Base-by-base conservation (phyloP, 1,284 basidiomycete genomes). In the Boletellus sp. region DNA sequence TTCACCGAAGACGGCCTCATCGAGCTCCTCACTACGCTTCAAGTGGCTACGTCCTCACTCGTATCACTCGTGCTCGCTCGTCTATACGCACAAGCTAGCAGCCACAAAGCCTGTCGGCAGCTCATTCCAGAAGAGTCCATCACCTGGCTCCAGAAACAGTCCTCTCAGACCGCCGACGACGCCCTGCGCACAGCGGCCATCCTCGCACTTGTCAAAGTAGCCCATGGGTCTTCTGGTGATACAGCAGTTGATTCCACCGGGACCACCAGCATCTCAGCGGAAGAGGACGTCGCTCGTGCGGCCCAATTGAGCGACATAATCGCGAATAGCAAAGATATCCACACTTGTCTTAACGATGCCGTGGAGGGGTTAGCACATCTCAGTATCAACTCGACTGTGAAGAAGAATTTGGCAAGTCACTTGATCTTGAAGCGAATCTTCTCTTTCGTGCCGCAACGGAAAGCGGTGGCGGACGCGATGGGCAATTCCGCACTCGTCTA, bases 341-440 rank as follows among this genome's bases (percentile, higher is more conserved):
- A 60, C 11, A 63, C 71, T 17, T 76, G 77, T 30, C 59, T 77
- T 23, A 66, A 73, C 8, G 84, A 90, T 53, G 82, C 81, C 7
- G 71, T 94, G 16, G 93, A 96, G 69, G 91, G 85, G 0, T 69
- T 96, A 42, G 87, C 87, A 8, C 89, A 94, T 64, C 78, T 93
- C 47, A 88, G 82, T 49, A 70, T 78, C 26, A 78, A 82, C 51
- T 73, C 88, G 0, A 53, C 66, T 1, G 72, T 89, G 53, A 90
- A 91, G 64, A 82, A 85, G 52, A 60, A 64, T 25, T 68, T 94
- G 35, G 77, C 81, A 13, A 68, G 69, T 13, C 77, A 85, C 52
- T 25, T 70, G 0, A 83, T 93, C 59, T 70, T 92, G 36, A 72
- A 72, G 40, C 68, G 72, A 25, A 72, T 94, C 5, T 81, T 90